Conservation (phyloP, 2,329 filamentous ascomycete species). For the Colletotrichum tanaceti region DNA sequence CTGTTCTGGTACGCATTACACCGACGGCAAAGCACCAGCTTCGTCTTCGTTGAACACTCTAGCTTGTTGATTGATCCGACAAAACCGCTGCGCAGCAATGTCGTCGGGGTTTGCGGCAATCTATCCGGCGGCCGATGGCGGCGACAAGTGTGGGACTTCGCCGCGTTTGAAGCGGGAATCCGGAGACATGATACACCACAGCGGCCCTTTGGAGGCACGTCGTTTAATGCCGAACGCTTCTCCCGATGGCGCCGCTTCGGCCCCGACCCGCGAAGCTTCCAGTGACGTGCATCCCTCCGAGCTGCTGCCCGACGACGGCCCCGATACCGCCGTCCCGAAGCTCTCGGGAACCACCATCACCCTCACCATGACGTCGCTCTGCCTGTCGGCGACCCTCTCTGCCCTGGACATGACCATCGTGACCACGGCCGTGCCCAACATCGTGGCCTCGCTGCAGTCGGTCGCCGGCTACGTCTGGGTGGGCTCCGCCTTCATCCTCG, state of each 20-base stretch:
- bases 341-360: conserved; percentile 34
- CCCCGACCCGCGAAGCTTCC: neutral
- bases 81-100: neutral
- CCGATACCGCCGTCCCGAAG: conserved; percentile 1
- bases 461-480: conserved; percentile 57
- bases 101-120: conserved; percentile 6
- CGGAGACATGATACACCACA: neutral
- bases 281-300: neutral
- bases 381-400: conserved; percentile 53
- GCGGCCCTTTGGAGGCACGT: neutral
- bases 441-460: conserved; percentile 53
- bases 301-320: neutral
- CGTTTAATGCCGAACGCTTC: neutral
- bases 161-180: neutral
- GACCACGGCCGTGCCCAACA: conserved; percentile 61
- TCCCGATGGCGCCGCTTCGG: too few relatives aligned
- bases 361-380: conserved; percentile 52
- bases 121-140: neutral
- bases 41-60: neutral
- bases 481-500: conserved; percentile 60
- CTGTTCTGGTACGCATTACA: neutral
- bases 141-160: neutral
- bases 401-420: conserved; percentile 63
- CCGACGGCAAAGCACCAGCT: neutral
- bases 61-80: neutral